Percentiles rank a stretch among this genome's conserved stretches.
phyloP scores from a whole-genome alignment of 164 flowering plant species.

The Litsea cubeba region DNA sequence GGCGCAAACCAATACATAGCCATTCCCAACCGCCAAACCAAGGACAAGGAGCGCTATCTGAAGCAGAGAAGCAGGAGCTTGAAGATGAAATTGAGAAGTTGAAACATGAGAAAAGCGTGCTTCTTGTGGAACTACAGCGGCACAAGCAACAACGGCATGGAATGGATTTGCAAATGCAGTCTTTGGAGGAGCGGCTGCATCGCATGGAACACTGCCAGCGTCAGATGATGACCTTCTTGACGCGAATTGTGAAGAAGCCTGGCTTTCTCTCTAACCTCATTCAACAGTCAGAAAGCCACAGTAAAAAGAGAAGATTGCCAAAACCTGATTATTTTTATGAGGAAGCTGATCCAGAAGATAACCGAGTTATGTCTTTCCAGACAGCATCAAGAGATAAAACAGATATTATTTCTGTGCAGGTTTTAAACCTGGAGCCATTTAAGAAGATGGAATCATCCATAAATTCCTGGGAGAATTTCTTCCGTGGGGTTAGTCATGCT shows the following conservation, averaged over 20 bases:
- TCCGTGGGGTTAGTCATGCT: constrained; percentile 30
- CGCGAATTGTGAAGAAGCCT: constrained; percentile 40
- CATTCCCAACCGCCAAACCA: constrained; percentile 42
- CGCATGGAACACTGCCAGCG: constrained; percentile 43
- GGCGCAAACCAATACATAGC: constrained; percentile 82
- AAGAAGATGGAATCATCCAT: constrained; percentile 56
- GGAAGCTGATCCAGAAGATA: constrained; percentile 23
- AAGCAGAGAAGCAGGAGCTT: constrained; percentile 47
- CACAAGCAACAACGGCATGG: constrained; percentile 38
- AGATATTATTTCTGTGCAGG: constrained; percentile 20
- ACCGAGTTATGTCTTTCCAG: constrained; percentile 15
- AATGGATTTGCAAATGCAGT: constrained; percentile 31
- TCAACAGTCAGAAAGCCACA: constrained; percentile 33
- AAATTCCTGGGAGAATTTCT: constrained; percentile 43
- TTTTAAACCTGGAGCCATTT: constrained; percentile 26
- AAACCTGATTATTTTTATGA: constrained; percentile 23
- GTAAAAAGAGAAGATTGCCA: constrained; percentile 53
- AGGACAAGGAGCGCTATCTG: constrained; percentile 32
- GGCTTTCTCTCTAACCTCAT: constrained; percentile 27
- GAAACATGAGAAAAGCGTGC: constrained; percentile 43
- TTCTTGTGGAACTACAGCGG: constrained; percentile 40
- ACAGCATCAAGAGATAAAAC: constrained; percentile 14
- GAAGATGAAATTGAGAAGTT: constrained; percentile 55
- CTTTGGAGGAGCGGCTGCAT: constrained; percentile 36
- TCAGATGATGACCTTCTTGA: constrained; percentile 36